Evolutionary conservation across 228 moss, liverwort and hornwort genomes (phyloP).

Genomic region (Sphagnum fallax): DNA sequence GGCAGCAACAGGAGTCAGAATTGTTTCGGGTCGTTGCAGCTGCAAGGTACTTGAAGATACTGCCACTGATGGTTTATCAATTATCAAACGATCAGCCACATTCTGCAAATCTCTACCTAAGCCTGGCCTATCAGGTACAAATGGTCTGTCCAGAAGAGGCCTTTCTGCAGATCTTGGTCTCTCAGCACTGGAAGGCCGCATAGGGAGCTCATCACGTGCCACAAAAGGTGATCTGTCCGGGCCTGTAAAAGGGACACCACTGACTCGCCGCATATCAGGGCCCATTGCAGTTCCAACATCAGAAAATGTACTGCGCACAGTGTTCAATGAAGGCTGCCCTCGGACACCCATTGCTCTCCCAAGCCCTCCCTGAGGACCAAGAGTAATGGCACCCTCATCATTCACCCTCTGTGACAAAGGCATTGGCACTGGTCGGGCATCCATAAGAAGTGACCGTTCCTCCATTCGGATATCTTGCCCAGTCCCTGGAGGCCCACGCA

Average conservation of each 20-base stretch:
- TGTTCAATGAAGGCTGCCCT: conserved; percentile 31
- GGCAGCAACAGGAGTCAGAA: conserved; percentile 30
- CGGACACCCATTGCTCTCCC: conserved; percentile 64
- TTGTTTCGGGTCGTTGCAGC: conserved; percentile 38
- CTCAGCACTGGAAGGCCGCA: conserved; percentile 63
- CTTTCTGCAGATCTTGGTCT: conserved; percentile 63
- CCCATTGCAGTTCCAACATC: conserved; percentile 46
- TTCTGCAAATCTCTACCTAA: conserved; percentile 56
- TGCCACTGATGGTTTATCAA: conserved; percentile 26
- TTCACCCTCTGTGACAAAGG: conserved; percentile 67
- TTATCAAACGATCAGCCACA: conserved; percentile 35
- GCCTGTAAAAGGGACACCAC: conserved; percentile 37
- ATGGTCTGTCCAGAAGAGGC: conserved; percentile 66
- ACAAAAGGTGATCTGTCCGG: conserved; percentile 54
- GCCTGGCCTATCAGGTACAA: conserved; percentile 50
- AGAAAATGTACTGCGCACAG: conserved; percentile 65
- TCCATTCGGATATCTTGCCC: conserved; percentile 88
- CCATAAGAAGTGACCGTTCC: conserved; percentile 65
- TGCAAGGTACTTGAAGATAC: conserved; percentile 27
- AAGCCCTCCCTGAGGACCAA: conserved; percentile 80
- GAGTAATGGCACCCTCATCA: conserved; percentile 70
- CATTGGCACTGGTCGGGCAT: conserved; percentile 67
- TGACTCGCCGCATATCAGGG: conserved; percentile 53
- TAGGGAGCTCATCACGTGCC: conserved; percentile 59
- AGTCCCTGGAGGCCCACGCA: conserved; percentile 35